Evolutionary conservation across 352 stramenopile genomes (phyloP), one percentile per base, ranked within the genome.

Genomic region (Halophytophthora batemanensis): DNA sequence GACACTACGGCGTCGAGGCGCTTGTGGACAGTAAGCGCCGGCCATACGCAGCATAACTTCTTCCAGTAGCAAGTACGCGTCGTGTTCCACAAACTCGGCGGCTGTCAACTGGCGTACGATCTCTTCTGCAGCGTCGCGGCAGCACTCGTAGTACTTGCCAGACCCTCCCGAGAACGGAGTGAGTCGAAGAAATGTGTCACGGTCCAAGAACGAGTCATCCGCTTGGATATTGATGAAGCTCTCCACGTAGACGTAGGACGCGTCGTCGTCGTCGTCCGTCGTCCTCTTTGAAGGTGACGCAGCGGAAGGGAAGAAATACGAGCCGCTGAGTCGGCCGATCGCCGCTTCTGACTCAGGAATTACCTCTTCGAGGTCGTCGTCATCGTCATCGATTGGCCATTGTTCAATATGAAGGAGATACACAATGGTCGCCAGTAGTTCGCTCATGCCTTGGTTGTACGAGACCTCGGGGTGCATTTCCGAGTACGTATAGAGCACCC

Each of bases 401-500:
- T 89, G 74, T 40, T 91, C 81, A 38, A 88, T 66, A 37, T 90
- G 58, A 15, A 90, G 56, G 28, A 89, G 34, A 45, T 92, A 90
- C 12, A 88, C 65, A 2, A 92, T 56, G 1, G 75, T 84, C 3
- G 81, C 81, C 2, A 92, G 60, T n/a, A 92, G 43, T 19, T 92
- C 81, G 1, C 81, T 72, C 78, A 92, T 92, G 37, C 78, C 81
- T 66, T 86, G 75, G 50, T 92, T 87, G 57, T 90, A 92, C 38
- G 76, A 88, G 18, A 92, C 68, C 39, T 82, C 71, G 5, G 76
- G 66, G 34, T 92, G 78, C 4, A 66, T 71, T 6, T 51, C 47
- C 13, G 81, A 86, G 60, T 90, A 92, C 15, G 81, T 82, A 50
- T 87, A 90, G 13, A 92, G 35, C 0, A 88, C 59, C 2, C 78